Base-by-base conservation (phyloP, 1,284 basidiomycete species). In the Irpex rosettiformis region DNA sequence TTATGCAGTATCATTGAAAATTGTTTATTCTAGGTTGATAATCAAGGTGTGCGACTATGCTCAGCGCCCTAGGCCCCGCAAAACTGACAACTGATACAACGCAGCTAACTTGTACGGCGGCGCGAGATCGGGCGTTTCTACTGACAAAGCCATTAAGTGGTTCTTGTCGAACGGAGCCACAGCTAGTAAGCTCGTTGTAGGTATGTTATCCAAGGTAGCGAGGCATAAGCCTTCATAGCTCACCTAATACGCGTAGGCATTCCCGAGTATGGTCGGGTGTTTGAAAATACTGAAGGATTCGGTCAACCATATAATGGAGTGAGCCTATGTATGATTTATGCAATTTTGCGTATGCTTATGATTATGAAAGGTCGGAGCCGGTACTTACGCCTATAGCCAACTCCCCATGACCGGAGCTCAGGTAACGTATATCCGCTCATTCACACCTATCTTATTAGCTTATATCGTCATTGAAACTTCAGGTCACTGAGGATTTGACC, bases 261-360 rank as follows among this genome's bases (percentile, higher is more conserved):
- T 67, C 93, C 93, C 1, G 74, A 93, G 1, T 94, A 94, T 66
- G 94, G 94, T 0, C 86, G 91, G 59, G 87, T 89, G 0, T 98
- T 96, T 71, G 85, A 89, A 69, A 77, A 85, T 52, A 96, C 93
- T 0, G 70, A 72, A 47, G 94, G 94, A 0, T 80, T 93, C 37
- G 91, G 92, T 7, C 70, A 81, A 52, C 72, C 91, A 1, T 98
- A 88, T 77, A 82, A 71, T 52, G 91, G 92, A 30, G 85, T 83
- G 69, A 66, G 79, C 64, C n/a, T n/a, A 47, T 40, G 22, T 16
- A 21, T 29, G 18, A 2, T 24, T 54, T 27, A 45, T 21, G n/a
- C 5, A 16, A 18, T 13, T 37, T 16, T 16, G 13, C 30, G 47
- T 45, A 33, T 6, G 18, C 24, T 27, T 55, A 61, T 54, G 28